These are phyloP conservation scores for Plasmodium sp. DNA, from an alignment of 169 alveolate genomes.

Conservation along the genomic window DNA sequence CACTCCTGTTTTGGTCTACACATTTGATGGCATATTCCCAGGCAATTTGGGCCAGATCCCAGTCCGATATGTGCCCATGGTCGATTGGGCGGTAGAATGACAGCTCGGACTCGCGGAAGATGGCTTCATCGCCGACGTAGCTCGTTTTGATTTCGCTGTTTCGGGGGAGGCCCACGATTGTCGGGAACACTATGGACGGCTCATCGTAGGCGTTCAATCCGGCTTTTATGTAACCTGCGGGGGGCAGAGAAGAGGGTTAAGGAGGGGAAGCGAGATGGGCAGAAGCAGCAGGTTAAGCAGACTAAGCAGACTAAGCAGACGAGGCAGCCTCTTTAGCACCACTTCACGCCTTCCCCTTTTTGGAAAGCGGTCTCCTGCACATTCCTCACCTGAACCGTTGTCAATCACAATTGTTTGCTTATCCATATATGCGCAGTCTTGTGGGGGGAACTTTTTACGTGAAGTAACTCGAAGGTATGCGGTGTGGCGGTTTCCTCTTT, in stretches of 20 bases:
- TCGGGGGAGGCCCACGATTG: conserved; percentile 27
- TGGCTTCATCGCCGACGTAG: conserved; percentile 77
- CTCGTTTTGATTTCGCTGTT: background rate
- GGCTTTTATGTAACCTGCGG: conserved; percentile 52
- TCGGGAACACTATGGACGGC: conserved; percentile 53
- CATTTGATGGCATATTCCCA: conserved; percentile 63
- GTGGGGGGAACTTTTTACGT: background rate
- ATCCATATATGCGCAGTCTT: conserved; percentile 22
- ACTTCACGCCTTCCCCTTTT: background rate
- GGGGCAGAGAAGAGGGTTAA: background rate
- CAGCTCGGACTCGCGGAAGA: conserved; percentile 63
- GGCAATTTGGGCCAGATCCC: conserved; percentile 35
- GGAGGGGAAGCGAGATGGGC: background rate
- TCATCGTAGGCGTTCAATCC: conserved; percentile 16
- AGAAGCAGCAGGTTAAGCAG: background rate
- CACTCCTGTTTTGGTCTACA: conserved; percentile 23
- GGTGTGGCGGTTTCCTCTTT: background rate
- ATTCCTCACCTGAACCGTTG: conserved; percentile 64
- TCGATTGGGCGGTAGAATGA: conserved; percentile 78
- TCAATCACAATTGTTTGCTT: conserved; percentile 55
- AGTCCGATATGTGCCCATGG: conserved; percentile 74
- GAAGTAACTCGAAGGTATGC: background rate
- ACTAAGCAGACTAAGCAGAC: background rate
- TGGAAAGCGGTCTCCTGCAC: background rate
- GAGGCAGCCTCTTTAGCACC: background rate